These are phyloP conservation scores for Litchi chinensis DNA, from an alignment of 345 rosid genomes.

Conservation along the genomic window DNA sequence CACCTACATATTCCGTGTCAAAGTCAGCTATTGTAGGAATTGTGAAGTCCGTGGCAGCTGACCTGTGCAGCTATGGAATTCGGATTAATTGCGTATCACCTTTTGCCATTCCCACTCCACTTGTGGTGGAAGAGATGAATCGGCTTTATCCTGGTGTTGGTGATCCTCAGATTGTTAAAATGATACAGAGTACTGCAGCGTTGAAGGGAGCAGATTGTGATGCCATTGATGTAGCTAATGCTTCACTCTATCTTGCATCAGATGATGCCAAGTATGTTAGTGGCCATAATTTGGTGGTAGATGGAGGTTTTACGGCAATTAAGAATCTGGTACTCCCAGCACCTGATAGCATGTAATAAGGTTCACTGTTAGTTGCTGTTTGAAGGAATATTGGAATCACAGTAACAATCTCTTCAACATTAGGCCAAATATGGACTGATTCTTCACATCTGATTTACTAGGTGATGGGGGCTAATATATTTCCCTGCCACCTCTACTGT, in stretches of 20 bases:
- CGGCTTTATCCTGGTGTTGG: constrained; percentile 41
- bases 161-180: constrained; percentile 31
- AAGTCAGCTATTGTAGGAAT: constrained; percentile 61
- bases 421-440: too few species aligned
- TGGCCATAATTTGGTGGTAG: constrained; percentile 86
- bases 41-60: constrained; percentile 66
- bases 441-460: too few species aligned
- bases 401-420: neutral
- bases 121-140: constrained; percentile 62
- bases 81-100: constrained; percentile 84
- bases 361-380: neutral
- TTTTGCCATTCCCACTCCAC: constrained; percentile 63
- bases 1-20: constrained; percentile 63
- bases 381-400: neutral
- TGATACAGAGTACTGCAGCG: constrained; percentile 47
- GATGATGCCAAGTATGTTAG: constrained; percentile 82
- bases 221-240: constrained; percentile 74
- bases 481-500: too few species aligned
- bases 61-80: constrained; percentile 62
- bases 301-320: constrained; percentile 81
- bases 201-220: constrained; percentile 63
- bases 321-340: constrained; percentile 55
- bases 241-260: constrained; percentile 76
- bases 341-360: constrained; percentile 41
- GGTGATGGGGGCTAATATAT: too few species aligned